These are phyloP conservation scores for Plasmodium cynomolgi DNA, from an alignment of 169 alveolate genomes.

Conservation along the genomic window DNA sequence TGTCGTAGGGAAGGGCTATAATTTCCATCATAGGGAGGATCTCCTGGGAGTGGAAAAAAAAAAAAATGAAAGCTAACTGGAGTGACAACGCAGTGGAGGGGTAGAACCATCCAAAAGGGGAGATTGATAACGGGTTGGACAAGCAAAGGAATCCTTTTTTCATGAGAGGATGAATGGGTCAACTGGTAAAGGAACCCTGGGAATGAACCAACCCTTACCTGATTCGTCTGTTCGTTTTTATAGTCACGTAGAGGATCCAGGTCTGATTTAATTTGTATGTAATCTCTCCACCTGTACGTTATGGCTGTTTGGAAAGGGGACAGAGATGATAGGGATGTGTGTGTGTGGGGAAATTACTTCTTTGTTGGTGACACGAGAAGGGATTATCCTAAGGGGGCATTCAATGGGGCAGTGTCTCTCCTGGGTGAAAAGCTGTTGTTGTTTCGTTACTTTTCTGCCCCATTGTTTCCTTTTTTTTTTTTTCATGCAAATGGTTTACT, in stretches of 20 bases:
- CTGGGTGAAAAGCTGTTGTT: no score
- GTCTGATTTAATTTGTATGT: not conserved
- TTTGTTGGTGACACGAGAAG: not conserved
- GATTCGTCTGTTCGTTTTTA: no score
- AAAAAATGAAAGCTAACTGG: not conserved
- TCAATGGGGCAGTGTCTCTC: no score
- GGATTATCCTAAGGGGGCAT: no score
- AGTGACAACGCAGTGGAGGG: not conserved
- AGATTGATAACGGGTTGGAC: no score
- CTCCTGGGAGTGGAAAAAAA: not conserved
- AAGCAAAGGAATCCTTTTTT: no score
- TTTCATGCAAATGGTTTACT: no score
- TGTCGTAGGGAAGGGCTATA: slow-evolving; percentile 1
- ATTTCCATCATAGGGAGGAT: not conserved
- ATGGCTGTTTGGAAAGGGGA: not conserved
- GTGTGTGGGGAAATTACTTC: not conserved
- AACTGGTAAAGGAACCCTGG: no score
- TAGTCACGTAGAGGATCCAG: not conserved
- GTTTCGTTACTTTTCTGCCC: no score
- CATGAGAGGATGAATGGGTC: no score
- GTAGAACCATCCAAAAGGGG: not conserved
- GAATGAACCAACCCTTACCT: no score
- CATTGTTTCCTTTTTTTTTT: no score
- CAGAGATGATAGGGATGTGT: not conserved
- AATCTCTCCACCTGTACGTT: slow-evolving; percentile 7